phyloP scores from a whole-genome alignment of 1,139 yeast genomes.

The Scheffersomyces illinoinensis region DNA sequence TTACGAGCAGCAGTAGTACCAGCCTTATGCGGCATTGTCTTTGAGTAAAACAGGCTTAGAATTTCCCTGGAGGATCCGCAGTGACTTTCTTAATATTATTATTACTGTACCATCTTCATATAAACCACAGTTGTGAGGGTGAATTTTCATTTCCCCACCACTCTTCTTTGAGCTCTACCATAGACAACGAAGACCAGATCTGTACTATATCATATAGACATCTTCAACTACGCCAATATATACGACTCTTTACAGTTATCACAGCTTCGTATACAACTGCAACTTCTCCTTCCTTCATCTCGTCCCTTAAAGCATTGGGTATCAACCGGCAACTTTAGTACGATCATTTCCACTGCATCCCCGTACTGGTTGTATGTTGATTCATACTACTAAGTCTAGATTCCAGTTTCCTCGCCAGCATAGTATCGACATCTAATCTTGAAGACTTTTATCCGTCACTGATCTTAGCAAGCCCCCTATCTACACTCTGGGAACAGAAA shows the following conservation, averaged over 20 bases:
- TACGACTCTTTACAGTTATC: not conserved
- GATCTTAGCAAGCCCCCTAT: too few species aligned
- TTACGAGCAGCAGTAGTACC: not conserved
- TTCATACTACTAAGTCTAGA: not conserved
- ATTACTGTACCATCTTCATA: constrained; percentile 7
- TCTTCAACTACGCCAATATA: not conserved
- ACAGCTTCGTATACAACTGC: not conserved
- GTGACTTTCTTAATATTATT: not conserved
- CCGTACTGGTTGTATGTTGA: not conserved
- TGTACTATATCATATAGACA: not conserved
- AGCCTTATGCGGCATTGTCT: not conserved
- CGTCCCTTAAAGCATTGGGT: too few species aligned
- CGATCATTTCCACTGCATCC: not conserved
- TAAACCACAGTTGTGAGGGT: not conserved
- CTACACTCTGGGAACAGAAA: not conserved
- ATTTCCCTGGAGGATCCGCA: not conserved
- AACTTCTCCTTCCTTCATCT: not conserved
- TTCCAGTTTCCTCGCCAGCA: not conserved
- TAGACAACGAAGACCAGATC: not conserved
- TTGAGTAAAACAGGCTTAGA: not conserved
- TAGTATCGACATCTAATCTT: not conserved
- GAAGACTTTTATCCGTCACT: too few species aligned
- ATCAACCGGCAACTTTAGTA: not conserved
- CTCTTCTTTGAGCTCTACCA: not conserved
- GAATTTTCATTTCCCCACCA: not conserved